Conservation (phyloP, 805 yeast genomes). For the Lipomyces sp. region DNA sequence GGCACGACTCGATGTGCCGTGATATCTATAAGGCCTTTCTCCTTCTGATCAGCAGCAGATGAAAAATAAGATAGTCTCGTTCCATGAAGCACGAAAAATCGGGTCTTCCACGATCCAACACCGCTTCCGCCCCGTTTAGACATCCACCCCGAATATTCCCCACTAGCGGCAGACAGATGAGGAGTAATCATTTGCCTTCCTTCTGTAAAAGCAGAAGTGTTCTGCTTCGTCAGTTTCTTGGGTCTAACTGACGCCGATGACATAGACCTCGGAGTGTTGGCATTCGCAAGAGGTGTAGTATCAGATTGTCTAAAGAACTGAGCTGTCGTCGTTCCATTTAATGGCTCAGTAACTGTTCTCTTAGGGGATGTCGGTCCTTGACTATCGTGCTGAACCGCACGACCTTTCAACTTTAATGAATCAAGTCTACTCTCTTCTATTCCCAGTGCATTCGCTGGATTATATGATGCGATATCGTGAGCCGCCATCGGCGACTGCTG, state of each 20-base stretch:
- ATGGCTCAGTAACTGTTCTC: constrained; percentile 9
- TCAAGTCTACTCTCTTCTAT: background rate
- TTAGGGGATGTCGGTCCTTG: constrained; percentile 1
- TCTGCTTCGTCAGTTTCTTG: constrained; percentile 43
- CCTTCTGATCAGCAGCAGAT: constrained; percentile 75
- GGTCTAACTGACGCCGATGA: constrained; percentile 54
- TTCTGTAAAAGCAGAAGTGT: constrained; percentile 59
- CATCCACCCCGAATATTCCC: constrained; percentile 93
- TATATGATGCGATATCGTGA: background rate
- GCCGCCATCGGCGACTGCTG: background rate
- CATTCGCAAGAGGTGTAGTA: constrained; percentile 3
- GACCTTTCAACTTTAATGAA: constrained; percentile 46
- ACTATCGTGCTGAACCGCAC: background rate
- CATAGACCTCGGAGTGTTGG: constrained; percentile 45
- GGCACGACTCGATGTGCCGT: constrained; percentile 93
- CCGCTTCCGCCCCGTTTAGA: constrained; percentile 84
- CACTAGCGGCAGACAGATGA: constrained; percentile 72
- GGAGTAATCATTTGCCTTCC: constrained; percentile 82
- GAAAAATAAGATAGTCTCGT: constrained; percentile 90
- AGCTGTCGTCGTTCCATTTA: background rate
- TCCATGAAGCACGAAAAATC: constrained; percentile 75
- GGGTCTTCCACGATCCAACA: constrained; percentile 87
- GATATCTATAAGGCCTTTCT: constrained; percentile 91
- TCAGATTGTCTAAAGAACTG: background rate
- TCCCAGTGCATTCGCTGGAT: background rate